Base-by-base conservation (phyloP, 371 early-diverging fungal genomes). In the Lichtheimia ornata region DNA sequence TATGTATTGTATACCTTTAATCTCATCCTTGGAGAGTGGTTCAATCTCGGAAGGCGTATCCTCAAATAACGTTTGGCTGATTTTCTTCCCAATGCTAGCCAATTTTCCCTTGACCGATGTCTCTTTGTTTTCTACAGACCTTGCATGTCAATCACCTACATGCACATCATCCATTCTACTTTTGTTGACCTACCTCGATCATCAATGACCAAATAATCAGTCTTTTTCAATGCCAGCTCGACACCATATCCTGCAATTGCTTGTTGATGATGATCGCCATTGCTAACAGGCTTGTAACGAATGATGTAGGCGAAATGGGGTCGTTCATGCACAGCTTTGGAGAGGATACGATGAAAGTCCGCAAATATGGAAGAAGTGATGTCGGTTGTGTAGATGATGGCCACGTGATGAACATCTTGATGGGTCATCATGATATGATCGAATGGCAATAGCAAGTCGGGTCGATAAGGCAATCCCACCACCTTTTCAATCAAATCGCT, bases 191-290 rank as follows among this genome's bases (percentile, higher is more conserved):
- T 63, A 50, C 83, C 81, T 25, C 95, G 87, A 70, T 98, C 98
- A 62, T 98, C 98, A 25, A 89, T 88, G 7, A 94, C 96, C 61
- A 90, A 88, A 76, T 98, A 98, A 66, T 98, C 98, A 6, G 95
- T 94, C 57, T 86, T 94, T 73, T 98, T 98, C 30, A 98, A 65
- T 4, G 89, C 91, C 59, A 98, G 74, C 69, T 94, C 95, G 3
- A 94, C 95, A 12, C 96, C 95, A 67, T 94, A 98, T 41, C 98
- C 98, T 4, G 91, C 70, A 22, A 97, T 72, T 6, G 79, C 70
- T 20, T 91, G 30, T 9, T 25, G 20, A 7, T 27, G 44, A 43
- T 40, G 5, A 59, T 50, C 20, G 52, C 3, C 49, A 25, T 35
- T 18, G 9, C 47, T 25, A 9, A 79, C 59, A n/a, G 90, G 86